These are phyloP conservation scores for Apiospora rasikravindrae DNA, from an alignment of 2,329 filamentous ascomycete genomes.

Conservation along the genomic window DNA sequence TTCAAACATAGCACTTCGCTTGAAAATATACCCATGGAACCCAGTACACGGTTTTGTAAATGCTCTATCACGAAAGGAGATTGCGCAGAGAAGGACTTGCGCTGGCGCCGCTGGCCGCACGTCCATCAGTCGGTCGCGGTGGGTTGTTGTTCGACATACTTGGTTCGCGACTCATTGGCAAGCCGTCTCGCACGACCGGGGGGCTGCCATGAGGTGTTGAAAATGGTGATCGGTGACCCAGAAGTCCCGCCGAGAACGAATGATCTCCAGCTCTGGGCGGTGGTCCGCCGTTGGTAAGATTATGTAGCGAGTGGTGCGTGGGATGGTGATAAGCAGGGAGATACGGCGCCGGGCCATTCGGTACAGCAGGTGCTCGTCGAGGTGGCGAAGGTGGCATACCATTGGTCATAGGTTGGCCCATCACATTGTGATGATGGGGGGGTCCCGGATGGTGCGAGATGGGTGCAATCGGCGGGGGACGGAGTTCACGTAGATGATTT, in stretches of 20 bases:
- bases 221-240: conserved; percentile 48
- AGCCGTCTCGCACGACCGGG: conserved; percentile 48
- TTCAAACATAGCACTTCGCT: background rate
- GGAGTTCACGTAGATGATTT: conserved; percentile 49
- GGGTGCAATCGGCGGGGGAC: conserved; percentile 53
- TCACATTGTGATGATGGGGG: conserved; percentile 49
- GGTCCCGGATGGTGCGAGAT: conserved; percentile 49
- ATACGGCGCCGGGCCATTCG: conserved; percentile 47
- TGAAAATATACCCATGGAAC: conserved; percentile 9
- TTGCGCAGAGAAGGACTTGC: conserved; percentile 79
- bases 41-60: conserved; percentile 12
- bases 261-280: conserved; percentile 51
- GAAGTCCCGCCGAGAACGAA: conserved; percentile 50
- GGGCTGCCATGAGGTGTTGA: conserved; percentile 52
- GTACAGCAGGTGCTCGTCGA: conserved; percentile 48
- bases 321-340: conserved; percentile 41
- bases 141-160: conserved; percentile 37
- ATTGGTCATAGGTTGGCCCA: conserved; percentile 48
- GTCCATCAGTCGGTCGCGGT: conserved; percentile 39
- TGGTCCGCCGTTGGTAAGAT: conserved; percentile 46
- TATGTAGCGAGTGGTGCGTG: conserved; percentile 36
- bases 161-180: conserved; percentile 38
- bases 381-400: conserved; percentile 56
- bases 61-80: conserved; percentile 61
- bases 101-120: conserved; percentile 68